These are phyloP conservation scores for Parietichytrium sp. DNA, from an alignment of 108 stramenopile species.

Conservation along the genomic window DNA sequence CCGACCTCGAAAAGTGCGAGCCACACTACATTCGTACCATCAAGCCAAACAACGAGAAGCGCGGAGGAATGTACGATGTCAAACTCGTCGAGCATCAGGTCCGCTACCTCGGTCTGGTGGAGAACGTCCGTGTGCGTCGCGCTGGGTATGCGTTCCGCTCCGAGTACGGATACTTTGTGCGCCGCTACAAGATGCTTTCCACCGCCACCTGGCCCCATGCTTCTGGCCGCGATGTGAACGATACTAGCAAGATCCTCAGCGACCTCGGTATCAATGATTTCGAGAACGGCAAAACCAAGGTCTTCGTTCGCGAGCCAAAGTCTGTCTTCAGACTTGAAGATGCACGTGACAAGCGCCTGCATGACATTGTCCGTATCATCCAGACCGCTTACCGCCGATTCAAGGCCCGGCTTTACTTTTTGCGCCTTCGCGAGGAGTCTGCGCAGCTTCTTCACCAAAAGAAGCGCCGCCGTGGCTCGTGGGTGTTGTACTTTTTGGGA, in stretches of 20 bases:
- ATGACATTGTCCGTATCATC: not conserved
- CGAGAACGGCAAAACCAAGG: slow-evolving; percentile 54
- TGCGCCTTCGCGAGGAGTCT: slow-evolving; percentile 22
- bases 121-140: slow-evolving; percentile 47
- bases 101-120: slow-evolving; percentile 48
- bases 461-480: slow-evolving; percentile 17
- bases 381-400: slow-evolving; percentile 26
- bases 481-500: slow-evolving; percentile 13
- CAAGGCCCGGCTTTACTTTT: slow-evolving; percentile 30
- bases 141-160: slow-evolving; percentile 45
- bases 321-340: slow-evolving; percentile 33
- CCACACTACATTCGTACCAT: slow-evolving; percentile 49
- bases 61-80: not conserved
- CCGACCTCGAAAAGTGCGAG: not conserved
- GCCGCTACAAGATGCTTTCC: slow-evolving; percentile 36
- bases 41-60: slow-evolving; percentile 43
- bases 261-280: slow-evolving; percentile 37
- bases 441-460: not conserved
- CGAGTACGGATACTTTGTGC: slow-evolving; percentile 12
- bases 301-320: slow-evolving; percentile 56
- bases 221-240: not conserved
- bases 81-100: slow-evolving; percentile 48
- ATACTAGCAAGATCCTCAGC: slow-evolving; percentile 8
- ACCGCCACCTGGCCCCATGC: not conserved
- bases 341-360: not conserved